Evolutionary conservation across 1,139 yeast species (phyloP).

Genomic region (Debaryomyces udenii): DNA sequence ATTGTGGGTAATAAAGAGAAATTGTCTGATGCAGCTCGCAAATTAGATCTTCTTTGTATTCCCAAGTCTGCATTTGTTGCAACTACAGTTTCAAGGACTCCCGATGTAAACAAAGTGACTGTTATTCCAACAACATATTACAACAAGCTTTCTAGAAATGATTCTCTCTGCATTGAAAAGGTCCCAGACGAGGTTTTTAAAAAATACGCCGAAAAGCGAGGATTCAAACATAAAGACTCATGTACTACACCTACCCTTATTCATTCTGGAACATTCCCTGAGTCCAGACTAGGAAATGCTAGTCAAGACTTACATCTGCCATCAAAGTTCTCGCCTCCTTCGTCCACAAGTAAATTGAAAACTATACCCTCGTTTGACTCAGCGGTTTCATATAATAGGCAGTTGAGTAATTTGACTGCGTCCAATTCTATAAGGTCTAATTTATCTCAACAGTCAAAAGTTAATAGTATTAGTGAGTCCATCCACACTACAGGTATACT

Average conservation of each 20-base stretch:
- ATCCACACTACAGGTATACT: conserved; percentile 37
- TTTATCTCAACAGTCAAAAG: conserved; percentile 35
- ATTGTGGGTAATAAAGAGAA: conserved; percentile 26
- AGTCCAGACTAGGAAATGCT: conserved; percentile 9
- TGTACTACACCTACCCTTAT: conserved; percentile 17
- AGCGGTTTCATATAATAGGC: conserved; percentile 21
- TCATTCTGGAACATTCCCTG: conserved; percentile 10
- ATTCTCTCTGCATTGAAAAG: conserved; percentile 46
- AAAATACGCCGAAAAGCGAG: conserved; percentile 52
- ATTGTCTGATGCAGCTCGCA: conserved; percentile 38
- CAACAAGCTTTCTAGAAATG: conserved; percentile 53
- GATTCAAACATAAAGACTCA: conserved; percentile 37
- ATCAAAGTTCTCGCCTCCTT: conserved; percentile 23
- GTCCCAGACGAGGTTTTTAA: conserved; percentile 49
- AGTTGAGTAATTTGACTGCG: conserved; percentile 5
- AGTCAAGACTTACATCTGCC: conserved; percentile 14
- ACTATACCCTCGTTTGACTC: conserved; percentile 1
- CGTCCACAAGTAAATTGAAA: conserved; percentile 11
- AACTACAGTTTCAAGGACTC: conserved; percentile 56
- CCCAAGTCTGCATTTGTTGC: conserved; percentile 61
- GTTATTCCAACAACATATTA: conserved; percentile 67
- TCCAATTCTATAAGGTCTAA: conserved; percentile 36
- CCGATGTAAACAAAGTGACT: conserved; percentile 61
- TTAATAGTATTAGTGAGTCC: conserved; percentile 32
- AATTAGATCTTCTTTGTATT: conserved; percentile 52